Percentiles rank a stretch among this genome's conserved stretches.
phyloP scores from a whole-genome alignment of 2,329 filamentous ascomycete genomes.

The Ramularia endophylla region DNA sequence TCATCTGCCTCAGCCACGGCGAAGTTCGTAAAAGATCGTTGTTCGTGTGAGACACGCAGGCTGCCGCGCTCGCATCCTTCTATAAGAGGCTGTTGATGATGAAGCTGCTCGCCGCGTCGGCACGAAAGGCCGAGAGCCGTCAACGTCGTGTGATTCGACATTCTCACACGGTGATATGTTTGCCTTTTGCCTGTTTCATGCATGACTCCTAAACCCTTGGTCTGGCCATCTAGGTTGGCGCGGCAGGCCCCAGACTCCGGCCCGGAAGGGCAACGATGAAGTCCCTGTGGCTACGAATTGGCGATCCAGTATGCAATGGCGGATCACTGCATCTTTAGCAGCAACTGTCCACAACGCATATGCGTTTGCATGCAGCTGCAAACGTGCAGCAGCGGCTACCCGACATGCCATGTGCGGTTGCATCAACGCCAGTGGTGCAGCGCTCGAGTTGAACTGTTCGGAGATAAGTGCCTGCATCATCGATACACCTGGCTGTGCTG shows the following conservation, averaged over 20 bases:
- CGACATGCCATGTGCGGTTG: slow-evolving; percentile 14
- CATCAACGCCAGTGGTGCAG: slow-evolving; percentile 13
- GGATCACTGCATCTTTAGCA: too few relatives aligned
- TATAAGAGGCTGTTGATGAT: too few relatives aligned
- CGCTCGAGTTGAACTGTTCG: slow-evolving; percentile 9
- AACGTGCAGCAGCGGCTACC: slow-evolving; percentile 11
- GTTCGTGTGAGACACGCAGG: too few relatives aligned
- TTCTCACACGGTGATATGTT: slow-evolving; percentile 3
- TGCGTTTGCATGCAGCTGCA: slow-evolving; percentile 10
- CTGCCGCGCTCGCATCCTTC: too few relatives aligned
- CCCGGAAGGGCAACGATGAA: slow-evolving; percentile 12
- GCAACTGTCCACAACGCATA: slow-evolving; percentile 11
- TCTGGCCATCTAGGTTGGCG: slow-evolving; percentile 5
- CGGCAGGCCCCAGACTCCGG: slow-evolving; percentile 11
- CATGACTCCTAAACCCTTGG: slow-evolving; percentile 9
- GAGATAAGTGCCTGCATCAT: neutral
- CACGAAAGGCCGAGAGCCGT: slow-evolving; percentile 9
- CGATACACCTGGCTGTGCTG: slow-evolving; percentile 3
- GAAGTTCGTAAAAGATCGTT: too few relatives aligned
- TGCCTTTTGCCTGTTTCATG: slow-evolving; percentile 14
- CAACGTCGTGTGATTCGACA: slow-evolving; percentile 17
- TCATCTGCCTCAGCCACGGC: too few relatives aligned
- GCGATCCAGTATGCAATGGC: slow-evolving; percentile 10
- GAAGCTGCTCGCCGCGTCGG: slow-evolving; percentile 2
- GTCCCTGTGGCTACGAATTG: slow-evolving; percentile 12